Percentiles rank a stretch among this genome's conserved stretches.
Conservation (phyloP, 2,329 filamentous ascomycete genomes). For the Colletotrichum spinosum region DNA sequence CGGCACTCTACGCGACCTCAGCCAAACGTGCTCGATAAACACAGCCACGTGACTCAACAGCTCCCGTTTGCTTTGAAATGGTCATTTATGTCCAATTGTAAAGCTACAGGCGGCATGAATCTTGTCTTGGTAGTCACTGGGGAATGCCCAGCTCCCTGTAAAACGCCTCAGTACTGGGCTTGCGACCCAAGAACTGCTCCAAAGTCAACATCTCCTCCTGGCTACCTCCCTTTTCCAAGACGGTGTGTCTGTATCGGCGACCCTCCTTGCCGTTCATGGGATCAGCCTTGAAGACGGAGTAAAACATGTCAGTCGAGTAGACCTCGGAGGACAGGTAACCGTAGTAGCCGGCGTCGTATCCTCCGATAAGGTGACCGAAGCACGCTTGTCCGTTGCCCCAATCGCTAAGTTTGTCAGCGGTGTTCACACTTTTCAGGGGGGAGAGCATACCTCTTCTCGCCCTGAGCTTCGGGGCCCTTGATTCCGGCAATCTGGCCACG, state of each 20-base stretch:
- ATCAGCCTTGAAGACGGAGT: constrained; percentile 80
- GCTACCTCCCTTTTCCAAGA: constrained; percentile 81
- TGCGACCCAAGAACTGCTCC: constrained; percentile 81
- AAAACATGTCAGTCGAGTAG: constrained; percentile 89
- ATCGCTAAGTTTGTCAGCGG: constrained; percentile 55
- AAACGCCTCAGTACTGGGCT: constrained; percentile 82
- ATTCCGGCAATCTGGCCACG: constrained; percentile 78
- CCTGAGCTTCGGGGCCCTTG: constrained; percentile 77
- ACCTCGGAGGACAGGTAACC: constrained; percentile 80
- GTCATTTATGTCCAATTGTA: too few relatives aligned
- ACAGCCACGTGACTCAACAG: too few relatives aligned
- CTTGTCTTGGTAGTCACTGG: constrained; percentile 13
- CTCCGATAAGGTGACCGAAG: constrained; percentile 85
- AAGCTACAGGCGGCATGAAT: too few relatives aligned
- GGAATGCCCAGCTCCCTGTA: constrained; percentile 77
- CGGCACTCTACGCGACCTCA: too few relatives aligned
- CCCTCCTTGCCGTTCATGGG: constrained; percentile 83
- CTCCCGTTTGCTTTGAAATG: too few relatives aligned
- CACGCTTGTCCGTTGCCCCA: constrained; percentile 85
- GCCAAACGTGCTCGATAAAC: too few relatives aligned
- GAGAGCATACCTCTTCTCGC: constrained; percentile 62
- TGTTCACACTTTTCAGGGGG: too few relatives aligned
- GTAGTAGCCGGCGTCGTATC: constrained; percentile 89
- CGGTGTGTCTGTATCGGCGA: constrained; percentile 80
- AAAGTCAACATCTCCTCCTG: constrained; percentile 85